Percentiles rank a stretch among this genome's conserved stretches.
phyloP scores from a whole-genome alignment of 305 asterid species.

The Withania somnifera region DNA sequence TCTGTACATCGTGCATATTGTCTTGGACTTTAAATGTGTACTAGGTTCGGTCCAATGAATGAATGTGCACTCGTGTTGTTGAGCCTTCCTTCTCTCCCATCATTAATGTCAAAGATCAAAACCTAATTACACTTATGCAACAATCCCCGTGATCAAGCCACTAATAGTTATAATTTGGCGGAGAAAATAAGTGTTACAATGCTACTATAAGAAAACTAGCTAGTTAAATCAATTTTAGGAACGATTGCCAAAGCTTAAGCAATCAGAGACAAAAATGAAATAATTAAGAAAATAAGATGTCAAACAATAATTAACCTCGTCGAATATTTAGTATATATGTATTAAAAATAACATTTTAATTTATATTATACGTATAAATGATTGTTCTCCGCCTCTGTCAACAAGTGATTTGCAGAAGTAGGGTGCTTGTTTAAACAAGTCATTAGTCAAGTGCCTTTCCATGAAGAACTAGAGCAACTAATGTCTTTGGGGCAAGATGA shows the following conservation, averaged over 20 bases:
- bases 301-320: background rate
- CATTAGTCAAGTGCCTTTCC: background rate
- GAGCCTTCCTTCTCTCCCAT: background rate
- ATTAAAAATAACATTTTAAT: background rate
- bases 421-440: background rate
- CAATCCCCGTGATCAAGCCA: background rate
- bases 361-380: background rate
- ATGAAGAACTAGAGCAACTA: background rate
- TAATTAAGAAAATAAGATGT: background rate
- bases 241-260: background rate
- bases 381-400: background rate
- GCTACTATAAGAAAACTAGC: background rate
- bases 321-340: background rate
- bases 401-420: background rate
- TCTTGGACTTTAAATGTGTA: background rate
- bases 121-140: background rate
- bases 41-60: background rate
- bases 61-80: too few species aligned
- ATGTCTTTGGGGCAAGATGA: background rate
- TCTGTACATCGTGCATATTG: background rate
- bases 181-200: background rate
- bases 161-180: background rate
- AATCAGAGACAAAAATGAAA: background rate
- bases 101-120: background rate
- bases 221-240: background rate